phyloP scores from a whole-genome alignment of 371 early-diverging fungal genomes.

The Blakeslea trispora region DNA sequence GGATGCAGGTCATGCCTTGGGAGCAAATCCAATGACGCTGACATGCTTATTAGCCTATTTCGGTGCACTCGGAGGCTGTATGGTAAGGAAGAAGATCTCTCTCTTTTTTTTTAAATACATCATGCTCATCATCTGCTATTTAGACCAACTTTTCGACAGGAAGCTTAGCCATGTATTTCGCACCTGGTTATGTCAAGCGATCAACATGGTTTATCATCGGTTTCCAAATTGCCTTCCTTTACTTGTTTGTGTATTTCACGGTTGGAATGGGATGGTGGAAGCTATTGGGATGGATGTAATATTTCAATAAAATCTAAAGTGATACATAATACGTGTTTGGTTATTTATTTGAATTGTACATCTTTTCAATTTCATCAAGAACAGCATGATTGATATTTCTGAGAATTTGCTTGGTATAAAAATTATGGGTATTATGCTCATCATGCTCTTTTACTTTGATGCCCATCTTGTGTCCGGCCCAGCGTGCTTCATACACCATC shows the following conservation, averaged over 20 bases:
- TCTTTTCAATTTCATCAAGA: slow-evolving; percentile 32
- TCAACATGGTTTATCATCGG: slow-evolving; percentile 61
- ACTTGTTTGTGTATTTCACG: slow-evolving; percentile 54
- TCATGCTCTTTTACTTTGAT: slow-evolving; percentile 43
- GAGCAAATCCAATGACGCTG: slow-evolving; percentile 58
- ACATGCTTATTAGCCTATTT: slow-evolving; percentile 67
- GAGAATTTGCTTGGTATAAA: slow-evolving; percentile 20
- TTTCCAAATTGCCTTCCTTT: slow-evolving; percentile 40
- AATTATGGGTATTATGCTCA: slow-evolving; percentile 7
- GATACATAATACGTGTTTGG: no score
- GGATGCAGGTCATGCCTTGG: slow-evolving; percentile 67
- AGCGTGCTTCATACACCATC: slow-evolving; percentile 42
- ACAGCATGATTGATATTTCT: slow-evolving; percentile 27
- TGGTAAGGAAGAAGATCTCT: no score
- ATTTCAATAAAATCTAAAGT: no score
- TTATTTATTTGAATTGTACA: neutral
- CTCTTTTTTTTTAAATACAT: neutral
- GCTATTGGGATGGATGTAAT: slow-evolving; percentile 55
- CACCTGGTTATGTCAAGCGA: slow-evolving; percentile 55
- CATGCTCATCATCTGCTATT: neutral
- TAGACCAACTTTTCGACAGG: slow-evolving; percentile 67
- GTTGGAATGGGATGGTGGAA: slow-evolving; percentile 69
- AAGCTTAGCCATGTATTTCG: slow-evolving; percentile 60
- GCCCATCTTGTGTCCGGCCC: slow-evolving; percentile 44
- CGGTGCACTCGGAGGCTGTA: slow-evolving; percentile 65